Conservation (phyloP, 2,329 filamentous ascomycete species). For the Neonectria hederae region DNA sequence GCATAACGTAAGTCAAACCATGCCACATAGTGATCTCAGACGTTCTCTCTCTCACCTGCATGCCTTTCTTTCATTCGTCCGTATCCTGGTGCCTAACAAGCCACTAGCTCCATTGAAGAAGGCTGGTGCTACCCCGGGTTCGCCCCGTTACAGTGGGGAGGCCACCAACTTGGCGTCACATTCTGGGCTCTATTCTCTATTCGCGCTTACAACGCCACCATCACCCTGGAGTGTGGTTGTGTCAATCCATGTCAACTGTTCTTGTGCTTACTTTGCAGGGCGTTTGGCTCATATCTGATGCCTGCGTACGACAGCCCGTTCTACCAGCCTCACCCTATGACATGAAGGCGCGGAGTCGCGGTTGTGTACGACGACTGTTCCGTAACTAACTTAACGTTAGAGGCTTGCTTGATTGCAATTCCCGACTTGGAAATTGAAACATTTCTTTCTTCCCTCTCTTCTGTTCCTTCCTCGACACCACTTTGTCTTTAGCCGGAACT, state of each 20-base stretch:
- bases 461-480: background rate
- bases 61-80: background rate
- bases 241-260: background rate
- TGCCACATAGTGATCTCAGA: background rate
- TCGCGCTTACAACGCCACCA: too few species aligned
- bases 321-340: background rate
- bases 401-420: background rate
- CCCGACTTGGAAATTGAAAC: background rate
- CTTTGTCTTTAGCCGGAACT: background rate
- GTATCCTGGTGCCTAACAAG: background rate
- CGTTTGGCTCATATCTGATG: background rate
- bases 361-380: background rate
- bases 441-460: background rate
- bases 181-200: too few species aligned
- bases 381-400: background rate
- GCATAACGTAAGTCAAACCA: background rate
- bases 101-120: background rate
- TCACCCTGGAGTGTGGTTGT: background rate
- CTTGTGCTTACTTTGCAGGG: background rate
- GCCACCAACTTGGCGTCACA: background rate
- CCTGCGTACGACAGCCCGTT: background rate
- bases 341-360: too few species aligned
- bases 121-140: background rate
- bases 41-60: background rate
- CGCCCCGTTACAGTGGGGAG: slow-evolving; percentile 3